Conservation (phyloP, 257 asterid species). For the Ajuga chamaepitys region DNA sequence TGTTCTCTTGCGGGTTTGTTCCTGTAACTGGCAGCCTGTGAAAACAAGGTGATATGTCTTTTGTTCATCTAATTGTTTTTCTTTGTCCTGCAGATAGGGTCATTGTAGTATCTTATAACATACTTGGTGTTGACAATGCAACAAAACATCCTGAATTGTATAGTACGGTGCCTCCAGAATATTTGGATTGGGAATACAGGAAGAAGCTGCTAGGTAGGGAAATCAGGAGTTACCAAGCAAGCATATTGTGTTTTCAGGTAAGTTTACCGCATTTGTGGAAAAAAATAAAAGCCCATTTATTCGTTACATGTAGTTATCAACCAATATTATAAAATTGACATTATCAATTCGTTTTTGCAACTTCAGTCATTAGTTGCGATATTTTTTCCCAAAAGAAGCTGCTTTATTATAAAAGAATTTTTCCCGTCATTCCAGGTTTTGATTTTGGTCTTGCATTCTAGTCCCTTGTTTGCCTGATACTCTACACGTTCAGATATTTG, state of each 20-base stretch:
- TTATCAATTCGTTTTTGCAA: not conserved
- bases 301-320: not conserved
- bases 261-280: not conserved
- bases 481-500: not conserved
- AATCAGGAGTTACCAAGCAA: constrained; percentile 49
- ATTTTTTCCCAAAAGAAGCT: not conserved
- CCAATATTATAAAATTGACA: not conserved
- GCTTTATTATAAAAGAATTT: not conserved
- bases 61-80: not conserved
- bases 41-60: not conserved
- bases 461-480: not conserved
- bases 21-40: not conserved
- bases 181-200: constrained; percentile 68
- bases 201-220: constrained; percentile 53
- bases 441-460: not conserved
- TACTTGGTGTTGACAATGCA: constrained; percentile 74
- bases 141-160: constrained; percentile 59
- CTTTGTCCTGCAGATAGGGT: constrained; percentile 41
- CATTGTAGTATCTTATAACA: constrained; percentile 64
- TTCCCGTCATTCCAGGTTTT: not conserved
- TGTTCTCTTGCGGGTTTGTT: not conserved
- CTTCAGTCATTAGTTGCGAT: not conserved
- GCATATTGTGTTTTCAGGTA: constrained; percentile 78
- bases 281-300: not conserved
- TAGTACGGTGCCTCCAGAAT: constrained; percentile 31